phyloP scores from a whole-genome alignment of 805 yeast genomes.

The Sugiyamaella lignohabitans region DNA sequence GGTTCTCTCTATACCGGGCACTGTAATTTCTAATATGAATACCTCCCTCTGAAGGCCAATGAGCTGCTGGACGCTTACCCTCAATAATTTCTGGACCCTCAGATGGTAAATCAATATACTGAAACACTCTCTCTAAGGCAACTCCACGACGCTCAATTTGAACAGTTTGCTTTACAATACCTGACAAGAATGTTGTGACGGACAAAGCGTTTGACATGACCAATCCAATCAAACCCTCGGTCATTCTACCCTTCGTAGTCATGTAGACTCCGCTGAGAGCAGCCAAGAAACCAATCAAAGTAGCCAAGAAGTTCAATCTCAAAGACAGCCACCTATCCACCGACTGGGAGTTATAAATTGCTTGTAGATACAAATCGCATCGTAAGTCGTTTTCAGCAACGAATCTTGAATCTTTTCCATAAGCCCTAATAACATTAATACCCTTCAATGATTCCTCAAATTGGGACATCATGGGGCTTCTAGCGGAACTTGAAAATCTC shows the following conservation, averaged over 20 bases:
- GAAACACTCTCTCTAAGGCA: slow-evolving; percentile 54
- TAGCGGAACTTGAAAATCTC: slow-evolving; percentile 58
- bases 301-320: slow-evolving; percentile 72
- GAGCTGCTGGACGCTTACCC: slow-evolving; percentile 51
- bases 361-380: slow-evolving; percentile 70
- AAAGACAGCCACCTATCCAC: slow-evolving; percentile 92
- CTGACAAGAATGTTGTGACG: slow-evolving; percentile 74
- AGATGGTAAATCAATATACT: slow-evolving; percentile 27
- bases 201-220: slow-evolving; percentile 80
- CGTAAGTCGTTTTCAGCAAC: slow-evolving; percentile 35
- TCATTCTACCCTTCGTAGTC: slow-evolving; percentile 49
- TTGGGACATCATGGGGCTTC: slow-evolving; percentile 71
- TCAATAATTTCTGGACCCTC: slow-evolving; percentile 67
- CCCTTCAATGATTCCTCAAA: slow-evolving; percentile 76
- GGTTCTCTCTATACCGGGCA: slow-evolving; percentile 58
- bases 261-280: slow-evolving; percentile 52
- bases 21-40: slow-evolving; percentile 60
- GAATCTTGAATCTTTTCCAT: slow-evolving; percentile 55
- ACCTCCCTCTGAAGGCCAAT: slow-evolving; percentile 67
- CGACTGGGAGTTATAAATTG: slow-evolving; percentile 72
- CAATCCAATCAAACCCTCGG: slow-evolving; percentile 82
- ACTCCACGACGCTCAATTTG: slow-evolving; percentile 89
- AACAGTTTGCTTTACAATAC: slow-evolving; percentile 89
- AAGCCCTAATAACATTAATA: slow-evolving; percentile 68
- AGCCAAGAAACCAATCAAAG: slow-evolving; percentile 36